Percentiles rank a stretch among this genome's conserved stretches.
Conservation (phyloP, 2,329 filamentous ascomycete species). For the Fusarium domesticum region DNA sequence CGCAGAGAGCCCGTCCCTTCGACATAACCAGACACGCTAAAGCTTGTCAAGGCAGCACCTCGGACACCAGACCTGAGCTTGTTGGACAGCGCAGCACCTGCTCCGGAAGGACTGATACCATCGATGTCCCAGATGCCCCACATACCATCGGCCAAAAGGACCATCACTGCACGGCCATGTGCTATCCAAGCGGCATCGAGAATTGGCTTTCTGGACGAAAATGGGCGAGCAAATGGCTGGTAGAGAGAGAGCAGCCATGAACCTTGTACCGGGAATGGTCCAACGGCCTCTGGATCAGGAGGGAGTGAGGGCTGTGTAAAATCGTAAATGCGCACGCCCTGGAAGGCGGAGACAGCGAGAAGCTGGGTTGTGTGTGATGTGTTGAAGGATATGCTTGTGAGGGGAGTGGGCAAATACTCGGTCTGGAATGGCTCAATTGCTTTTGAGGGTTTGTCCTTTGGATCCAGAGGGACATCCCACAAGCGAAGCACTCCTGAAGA, state of each 20-base stretch:
- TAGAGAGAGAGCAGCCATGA: constrained; percentile 65
- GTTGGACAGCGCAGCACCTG: constrained; percentile 44
- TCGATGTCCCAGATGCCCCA: constrained; percentile 69
- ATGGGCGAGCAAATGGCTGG: constrained; percentile 51
- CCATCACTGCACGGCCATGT: constrained; percentile 57
- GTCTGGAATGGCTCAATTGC: constrained; percentile 55
- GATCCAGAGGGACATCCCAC: constrained; percentile 55
- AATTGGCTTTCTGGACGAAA: constrained; percentile 55
- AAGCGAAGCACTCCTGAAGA: constrained; percentile 57
- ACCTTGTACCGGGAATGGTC: constrained; percentile 55
- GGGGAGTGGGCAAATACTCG: constrained; percentile 54
- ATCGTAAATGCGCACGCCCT: constrained; percentile 61
- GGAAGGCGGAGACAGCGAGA: constrained; percentile 52
- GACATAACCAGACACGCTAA: constrained; percentile 57
- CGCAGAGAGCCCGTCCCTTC: constrained; percentile 58
- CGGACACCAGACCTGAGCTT: constrained; percentile 51
- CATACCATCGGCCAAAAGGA: constrained; percentile 59
- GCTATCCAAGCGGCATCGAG: constrained; percentile 61
- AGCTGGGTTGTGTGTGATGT: constrained; percentile 57
- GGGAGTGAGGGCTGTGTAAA: constrained; percentile 53
- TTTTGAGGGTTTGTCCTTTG: constrained; percentile 30
- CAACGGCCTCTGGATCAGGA: constrained; percentile 48
- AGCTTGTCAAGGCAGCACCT: constrained; percentile 57
- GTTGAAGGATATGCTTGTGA: constrained; percentile 59
- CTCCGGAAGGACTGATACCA: constrained; percentile 47